Base-by-base conservation (phyloP, 495 filamentous ascomycete genomes). In the Hypoxylon crocopeplum region DNA sequence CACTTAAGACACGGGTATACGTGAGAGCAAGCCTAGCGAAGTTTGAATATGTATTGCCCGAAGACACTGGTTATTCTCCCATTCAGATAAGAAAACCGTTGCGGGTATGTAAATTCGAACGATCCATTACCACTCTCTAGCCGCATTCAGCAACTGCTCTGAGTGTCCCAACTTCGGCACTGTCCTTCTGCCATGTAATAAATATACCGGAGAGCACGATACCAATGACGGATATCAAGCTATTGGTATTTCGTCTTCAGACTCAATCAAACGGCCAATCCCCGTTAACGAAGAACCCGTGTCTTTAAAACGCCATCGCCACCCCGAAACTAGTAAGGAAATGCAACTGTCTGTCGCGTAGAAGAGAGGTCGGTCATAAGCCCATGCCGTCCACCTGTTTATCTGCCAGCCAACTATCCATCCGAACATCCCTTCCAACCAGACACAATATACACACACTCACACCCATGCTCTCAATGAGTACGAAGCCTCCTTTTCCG, bases 231-330 rank as follows among this genome's bases (percentile, higher is more conserved):
- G 37, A 45, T 44, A 44, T 17, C 30, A 27, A 48, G 36, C 12
- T 17, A n/a, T 12, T 20, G 20, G 7, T 13, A 13, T 25, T 27
- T 1, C 38, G 19, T 25, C 22, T 24, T 15, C 22, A 11, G 13
- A 32, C 32, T 13, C 5, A 34, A 8, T 24, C 30, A 37, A 36
- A 20, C 24, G 29, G 39, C 33, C 19, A 22, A 46, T 20, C n/a
- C 50, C 25, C 24, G 13, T 3, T 11, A 58, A 45, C 10, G 33
- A 48, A 45, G 17, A 51, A 15, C 19, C 47, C 57, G 0, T 21
- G 20, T 40, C 59, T 40, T 11, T 47, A 52, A n/a, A 61, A 62
- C 59, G 59, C 59, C 59, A 19, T 42, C 20, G 42, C 59, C 48
- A 22, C 25, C 29, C 16, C 12, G 25, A 40, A 32, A 33, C 27